phyloP scores from a whole-genome alignment of 768 basidiomycete genomes.

The Nidularia pulvinata region DNA sequence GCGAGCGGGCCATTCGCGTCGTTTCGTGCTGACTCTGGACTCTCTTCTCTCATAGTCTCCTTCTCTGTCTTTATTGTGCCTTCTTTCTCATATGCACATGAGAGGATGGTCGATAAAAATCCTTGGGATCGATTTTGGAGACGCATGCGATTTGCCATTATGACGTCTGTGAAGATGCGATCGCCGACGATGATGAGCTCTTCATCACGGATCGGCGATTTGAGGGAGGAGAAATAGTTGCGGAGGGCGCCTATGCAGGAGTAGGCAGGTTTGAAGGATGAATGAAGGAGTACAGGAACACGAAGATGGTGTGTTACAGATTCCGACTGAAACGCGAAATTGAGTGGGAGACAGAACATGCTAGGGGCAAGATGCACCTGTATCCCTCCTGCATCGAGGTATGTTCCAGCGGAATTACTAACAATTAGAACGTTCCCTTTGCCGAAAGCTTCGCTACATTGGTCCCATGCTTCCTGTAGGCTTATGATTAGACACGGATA shows the following conservation, averaged over 20 bases:
- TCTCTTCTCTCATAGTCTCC: slow-evolving; percentile 8
- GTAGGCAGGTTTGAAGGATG: slow-evolving; percentile 76
- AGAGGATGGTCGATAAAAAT: slow-evolving; percentile 7
- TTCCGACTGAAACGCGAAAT: slow-evolving; percentile 62
- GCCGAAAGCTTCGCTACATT: slow-evolving; percentile 74
- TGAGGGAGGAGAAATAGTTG: slow-evolving; percentile 69
- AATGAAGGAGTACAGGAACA: slow-evolving; percentile 83
- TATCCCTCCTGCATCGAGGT: slow-evolving; percentile 72
- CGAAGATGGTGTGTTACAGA: slow-evolving; percentile 76
- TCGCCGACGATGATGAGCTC: slow-evolving; percentile 89
- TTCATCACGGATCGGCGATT: slow-evolving; percentile 52
- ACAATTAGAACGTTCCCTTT: slow-evolving; percentile 84
- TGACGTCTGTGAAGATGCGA: slow-evolving; percentile 88
- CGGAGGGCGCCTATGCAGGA: slow-evolving; percentile 73
- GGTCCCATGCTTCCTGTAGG: slow-evolving; percentile 71
- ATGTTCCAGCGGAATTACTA: slow-evolving; percentile 92
- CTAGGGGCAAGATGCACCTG: slow-evolving; percentile 52
- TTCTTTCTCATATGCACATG: slow-evolving; percentile 19
- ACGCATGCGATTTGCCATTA: slow-evolving; percentile 80
- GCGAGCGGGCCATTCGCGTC: slow-evolving; percentile 50
- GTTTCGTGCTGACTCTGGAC: slow-evolving; percentile 1
- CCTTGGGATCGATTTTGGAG: slow-evolving; percentile 4
- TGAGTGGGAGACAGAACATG: neutral
- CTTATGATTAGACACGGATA: neutral
- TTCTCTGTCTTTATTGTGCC: slow-evolving; percentile 21